Conservation (phyloP, 441 rosid species). For the Biscutella auriculata region DNA sequence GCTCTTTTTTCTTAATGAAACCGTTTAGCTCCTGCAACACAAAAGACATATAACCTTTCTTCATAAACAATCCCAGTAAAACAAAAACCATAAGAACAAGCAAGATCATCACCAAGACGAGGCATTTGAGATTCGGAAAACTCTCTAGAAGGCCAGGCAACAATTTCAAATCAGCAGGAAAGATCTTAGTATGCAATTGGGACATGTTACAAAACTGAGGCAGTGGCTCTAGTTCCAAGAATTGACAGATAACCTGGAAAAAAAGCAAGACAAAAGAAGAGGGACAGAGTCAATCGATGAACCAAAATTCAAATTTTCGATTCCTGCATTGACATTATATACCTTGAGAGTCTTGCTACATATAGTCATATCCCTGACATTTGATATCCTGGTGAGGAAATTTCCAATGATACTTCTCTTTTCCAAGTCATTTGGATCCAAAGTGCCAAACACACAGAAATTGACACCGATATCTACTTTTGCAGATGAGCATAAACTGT, state of each 20-base stretch:
- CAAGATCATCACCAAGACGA: not conserved
- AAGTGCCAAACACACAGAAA: not conserved
- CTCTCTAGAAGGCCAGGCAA: not conserved
- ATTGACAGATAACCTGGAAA: not conserved
- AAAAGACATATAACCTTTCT: too few relatives aligned
- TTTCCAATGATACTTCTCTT: not conserved
- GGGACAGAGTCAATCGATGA: not conserved
- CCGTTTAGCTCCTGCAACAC: not conserved
- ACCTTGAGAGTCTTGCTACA: not conserved
- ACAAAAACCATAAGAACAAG: not conserved
- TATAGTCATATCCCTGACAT: not conserved
- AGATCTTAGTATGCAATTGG: not conserved
- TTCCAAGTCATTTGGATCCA: not conserved
- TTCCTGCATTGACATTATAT: not conserved
- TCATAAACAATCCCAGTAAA: not conserved
- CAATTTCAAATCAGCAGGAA: not conserved
- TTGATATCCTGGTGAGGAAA: not conserved
- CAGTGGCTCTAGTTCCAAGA: not conserved
- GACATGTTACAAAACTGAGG: not conserved
- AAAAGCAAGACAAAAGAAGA: not conserved
- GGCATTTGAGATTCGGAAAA: not conserved
- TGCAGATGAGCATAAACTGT: not conserved
- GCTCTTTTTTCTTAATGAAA: not conserved
- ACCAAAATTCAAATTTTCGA: not conserved
- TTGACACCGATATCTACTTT: not conserved